These are phyloP conservation scores for Coffea humblotiana DNA, from an alignment of 305 asterid genomes.

Conservation along the genomic window DNA sequence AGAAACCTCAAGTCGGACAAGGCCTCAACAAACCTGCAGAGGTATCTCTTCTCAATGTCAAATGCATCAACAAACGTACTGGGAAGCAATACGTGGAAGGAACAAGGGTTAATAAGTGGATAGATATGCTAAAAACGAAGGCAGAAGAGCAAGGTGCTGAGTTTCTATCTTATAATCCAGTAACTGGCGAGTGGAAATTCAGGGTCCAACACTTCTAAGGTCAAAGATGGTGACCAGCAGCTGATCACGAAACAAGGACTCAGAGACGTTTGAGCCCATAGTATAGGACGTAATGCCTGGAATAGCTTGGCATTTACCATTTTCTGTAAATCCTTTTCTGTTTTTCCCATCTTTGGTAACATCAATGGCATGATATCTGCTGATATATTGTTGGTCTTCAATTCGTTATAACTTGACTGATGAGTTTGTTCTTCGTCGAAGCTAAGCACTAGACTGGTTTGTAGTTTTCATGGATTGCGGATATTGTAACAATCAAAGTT, in stretches of 20 bases:
- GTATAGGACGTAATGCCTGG: too few species aligned
- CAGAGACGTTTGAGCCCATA: background rate
- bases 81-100: constrained; percentile 61
- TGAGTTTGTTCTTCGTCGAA: background rate
- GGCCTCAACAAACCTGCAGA: constrained; percentile 86
- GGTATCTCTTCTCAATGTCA: constrained; percentile 71
- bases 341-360: background rate
- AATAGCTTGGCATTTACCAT: background rate
- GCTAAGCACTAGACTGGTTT: background rate
- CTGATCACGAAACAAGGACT: background rate
- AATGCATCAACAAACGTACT: constrained; percentile 59
- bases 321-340: background rate
- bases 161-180: constrained; percentile 71
- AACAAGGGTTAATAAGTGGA: constrained; percentile 58
- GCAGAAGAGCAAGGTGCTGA: constrained; percentile 70
- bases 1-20: constrained; percentile 76
- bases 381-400: background rate
- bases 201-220: constrained; percentile 54
- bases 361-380: background rate
- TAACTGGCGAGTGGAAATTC: constrained; percentile 80
- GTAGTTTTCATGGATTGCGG: background rate
- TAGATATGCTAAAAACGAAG: constrained; percentile 61
- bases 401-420: background rate
- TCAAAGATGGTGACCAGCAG: background rate
- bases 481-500: background rate